phyloP scores from a whole-genome alignment of 2,329 filamentous ascomycete species.

The Tolypocladium ophioglossoides region DNA sequence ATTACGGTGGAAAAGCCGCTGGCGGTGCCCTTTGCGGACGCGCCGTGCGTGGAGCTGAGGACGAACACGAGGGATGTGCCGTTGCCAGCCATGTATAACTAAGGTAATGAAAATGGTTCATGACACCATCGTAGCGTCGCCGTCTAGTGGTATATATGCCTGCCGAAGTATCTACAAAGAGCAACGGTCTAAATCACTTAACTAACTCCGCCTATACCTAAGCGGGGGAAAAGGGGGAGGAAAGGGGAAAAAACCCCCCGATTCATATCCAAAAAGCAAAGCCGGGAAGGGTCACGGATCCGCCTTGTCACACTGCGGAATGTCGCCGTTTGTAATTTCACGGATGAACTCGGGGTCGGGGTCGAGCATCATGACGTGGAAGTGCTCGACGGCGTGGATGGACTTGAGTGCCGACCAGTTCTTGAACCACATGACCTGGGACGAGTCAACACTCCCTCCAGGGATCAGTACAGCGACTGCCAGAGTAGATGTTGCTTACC shows the following conservation, averaged over 20 bases:
- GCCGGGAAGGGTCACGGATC: conserved; percentile 2
- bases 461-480: not conserved
- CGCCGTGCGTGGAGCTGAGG: conserved; percentile 50
- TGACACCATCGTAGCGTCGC: not conserved
- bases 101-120: not conserved
- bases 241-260: no score
- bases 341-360: conserved; percentile 60
- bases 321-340: conserved; percentile 63
- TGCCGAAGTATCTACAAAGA: not conserved
- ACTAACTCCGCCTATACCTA: not conserved
- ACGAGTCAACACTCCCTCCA: not conserved
- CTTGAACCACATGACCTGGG: conserved; percentile 40
- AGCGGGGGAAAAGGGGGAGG: no score
- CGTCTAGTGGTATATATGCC: not conserved
- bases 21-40: conserved; percentile 62
- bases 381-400: conserved; percentile 80
- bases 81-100: not conserved
- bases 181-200: not conserved
- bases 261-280: not conserved
- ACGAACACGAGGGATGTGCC: conserved; percentile 16
- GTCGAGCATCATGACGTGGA: conserved; percentile 84
- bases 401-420: conserved; percentile 84
- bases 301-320: conserved; percentile 46
- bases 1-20: conserved; percentile 62
- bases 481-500: conserved; percentile 27